Evolutionary conservation across 805 yeast genomes (phyloP), one percentile per base, ranked within the genome.

Genomic region (Candida orba): DNA sequence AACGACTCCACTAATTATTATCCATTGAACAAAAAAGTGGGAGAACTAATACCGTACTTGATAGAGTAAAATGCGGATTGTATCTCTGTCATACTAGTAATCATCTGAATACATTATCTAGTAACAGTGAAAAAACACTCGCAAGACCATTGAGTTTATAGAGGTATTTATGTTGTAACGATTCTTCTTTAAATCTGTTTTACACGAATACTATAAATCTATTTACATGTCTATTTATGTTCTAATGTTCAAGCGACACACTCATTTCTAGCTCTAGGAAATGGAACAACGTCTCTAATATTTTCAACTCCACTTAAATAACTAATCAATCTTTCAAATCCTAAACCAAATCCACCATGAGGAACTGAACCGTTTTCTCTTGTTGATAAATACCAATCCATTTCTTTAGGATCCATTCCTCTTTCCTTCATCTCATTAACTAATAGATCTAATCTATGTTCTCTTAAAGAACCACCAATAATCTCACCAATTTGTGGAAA

Each of bases 321-420:
- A 43, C 84, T 78, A 14, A 93, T 61, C 27, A 93, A 64, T 47
- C 99, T 69, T 61, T 93, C 99, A 52, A 90, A 78, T 0, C 99
- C 99, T 70, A 93, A 68, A 0, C 99, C 99, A 64, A 84, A 93
- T 0, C 99, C 99, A 39, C 99, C 99, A 59, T 91, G 98, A 0
- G 97, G 96, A 20, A 81, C 81, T 3, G 84, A 68, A 0, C 97
- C 98, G 52, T 84, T 80, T 48, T 68, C 68, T 47, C 99, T 71
- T 8, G 84, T 68, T 1, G 81, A 75, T 24, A 82, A 52, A 58
- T 90, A 93, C 99, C 99, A 93, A 27, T 75, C 70, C 61, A 93
- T 61, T 2, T 70, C 73, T 3, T 60, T 56, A 0, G 57, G 38
- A 42, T 76, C 73, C 90, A 89, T 84, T 2, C 66, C 67, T 43